Percentiles rank a stretch among this genome's conserved stretches.
These are phyloP conservation scores for Hippophae tibetana DNA, from an alignment of 306 rosid genomes.

Conservation along the genomic window DNA sequence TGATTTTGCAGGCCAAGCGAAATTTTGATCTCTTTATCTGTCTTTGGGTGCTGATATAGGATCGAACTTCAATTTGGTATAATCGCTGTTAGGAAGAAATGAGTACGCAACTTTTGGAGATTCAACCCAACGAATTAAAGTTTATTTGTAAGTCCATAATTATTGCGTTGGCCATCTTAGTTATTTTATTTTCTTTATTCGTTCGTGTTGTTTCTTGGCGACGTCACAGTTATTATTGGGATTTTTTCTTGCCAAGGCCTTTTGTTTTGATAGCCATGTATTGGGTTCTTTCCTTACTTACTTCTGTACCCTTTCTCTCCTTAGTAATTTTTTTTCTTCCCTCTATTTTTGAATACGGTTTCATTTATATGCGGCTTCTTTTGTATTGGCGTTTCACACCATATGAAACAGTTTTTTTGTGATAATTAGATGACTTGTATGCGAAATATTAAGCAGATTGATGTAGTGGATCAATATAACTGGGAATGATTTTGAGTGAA, in stretches of 20 bases:
- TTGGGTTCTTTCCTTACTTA: not conserved
- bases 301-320: not conserved
- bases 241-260: too few species aligned
- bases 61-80: constrained; percentile 16
- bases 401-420: too few species aligned
- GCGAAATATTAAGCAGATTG: too few species aligned
- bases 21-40: constrained; percentile 10
- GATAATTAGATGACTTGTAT: too few species aligned
- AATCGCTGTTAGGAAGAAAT: constrained; percentile 28
- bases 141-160: constrained; percentile 51
- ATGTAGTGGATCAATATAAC: too few species aligned
- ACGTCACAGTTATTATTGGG: not conserved
- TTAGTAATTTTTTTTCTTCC: too few species aligned
- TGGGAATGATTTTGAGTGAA: too few species aligned
- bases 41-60: constrained; percentile 13
- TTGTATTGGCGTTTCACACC: too few species aligned
- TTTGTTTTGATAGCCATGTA: not conserved
- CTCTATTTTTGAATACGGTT: too few species aligned
- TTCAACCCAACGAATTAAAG: constrained; percentile 73
- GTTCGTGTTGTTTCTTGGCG: not conserved
- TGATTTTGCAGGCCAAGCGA: not conserved
- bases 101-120: constrained; percentile 53
- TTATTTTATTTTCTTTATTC: constrained; percentile 1
- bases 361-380: too few species aligned
- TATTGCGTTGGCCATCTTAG: not conserved